Conservation (phyloP, 495 filamentous ascomycete genomes). For the Entonaema liquescens region DNA sequence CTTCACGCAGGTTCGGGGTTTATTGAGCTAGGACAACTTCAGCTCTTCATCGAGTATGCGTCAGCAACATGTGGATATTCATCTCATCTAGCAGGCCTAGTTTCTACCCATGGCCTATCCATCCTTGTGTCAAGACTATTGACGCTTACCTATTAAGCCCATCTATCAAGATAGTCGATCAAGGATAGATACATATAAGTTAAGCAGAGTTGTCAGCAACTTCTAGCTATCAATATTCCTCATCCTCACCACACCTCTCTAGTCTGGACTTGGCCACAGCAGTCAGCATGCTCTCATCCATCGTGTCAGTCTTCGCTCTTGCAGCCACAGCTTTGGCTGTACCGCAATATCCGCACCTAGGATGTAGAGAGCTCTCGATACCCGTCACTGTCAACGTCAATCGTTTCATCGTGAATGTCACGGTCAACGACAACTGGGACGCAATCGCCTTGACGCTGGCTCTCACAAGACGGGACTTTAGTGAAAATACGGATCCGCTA, state of each 20-base stretch:
- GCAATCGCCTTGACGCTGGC: constrained; percentile 38
- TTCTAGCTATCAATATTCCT: not conserved
- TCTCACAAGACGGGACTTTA: constrained; percentile 39
- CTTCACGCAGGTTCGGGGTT: not conserved
- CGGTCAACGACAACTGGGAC: constrained; percentile 42
- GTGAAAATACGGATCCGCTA: constrained; percentile 18
- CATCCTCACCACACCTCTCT: not conserved
- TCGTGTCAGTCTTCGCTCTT: constrained; percentile 16
- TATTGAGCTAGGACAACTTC: not conserved
- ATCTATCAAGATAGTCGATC: not conserved
- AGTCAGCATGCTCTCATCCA: constrained; percentile 20
- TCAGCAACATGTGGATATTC: constrained; percentile 28
- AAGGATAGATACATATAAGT: constrained; percentile 6
- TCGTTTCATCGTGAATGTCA: constrained; percentile 39
- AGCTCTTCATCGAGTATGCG: constrained; percentile 13
- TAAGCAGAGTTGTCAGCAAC: not conserved
- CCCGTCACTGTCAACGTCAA: constrained; percentile 36
- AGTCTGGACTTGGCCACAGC: not conserved
- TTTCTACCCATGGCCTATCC: constrained; percentile 8
- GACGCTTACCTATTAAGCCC: not conserved
- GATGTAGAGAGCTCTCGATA: constrained; percentile 35
- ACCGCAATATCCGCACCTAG: constrained; percentile 9
- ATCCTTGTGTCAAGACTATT: not conserved
- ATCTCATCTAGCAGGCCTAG: not conserved
- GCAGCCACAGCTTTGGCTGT: constrained; percentile 9